phyloP scores from a whole-genome alignment of 306 rosid genomes.

The Quercus bicolor region DNA sequence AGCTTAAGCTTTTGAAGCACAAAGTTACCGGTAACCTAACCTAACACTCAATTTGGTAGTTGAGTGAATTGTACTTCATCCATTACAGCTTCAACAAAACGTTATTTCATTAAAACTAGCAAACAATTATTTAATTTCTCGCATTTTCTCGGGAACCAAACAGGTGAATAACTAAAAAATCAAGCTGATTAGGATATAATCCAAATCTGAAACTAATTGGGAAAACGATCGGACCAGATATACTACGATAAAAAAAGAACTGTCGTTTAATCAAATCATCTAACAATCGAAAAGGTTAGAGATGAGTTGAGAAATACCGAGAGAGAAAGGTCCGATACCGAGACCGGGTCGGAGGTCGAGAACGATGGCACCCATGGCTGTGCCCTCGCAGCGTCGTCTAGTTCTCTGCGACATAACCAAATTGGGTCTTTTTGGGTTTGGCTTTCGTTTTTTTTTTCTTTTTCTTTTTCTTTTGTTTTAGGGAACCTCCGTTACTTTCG shows the following conservation, averaged over 20 bases:
- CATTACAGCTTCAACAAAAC: neutral
- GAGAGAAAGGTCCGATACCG: conserved; percentile 85
- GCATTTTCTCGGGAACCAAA: neutral
- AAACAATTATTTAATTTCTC: neutral
- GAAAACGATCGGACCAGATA: neutral
- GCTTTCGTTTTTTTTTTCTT: neutral
- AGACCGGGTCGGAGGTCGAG: conserved; percentile 94
- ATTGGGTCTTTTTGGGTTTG: neutral
- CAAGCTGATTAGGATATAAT: neutral
- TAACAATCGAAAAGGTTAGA: neutral
- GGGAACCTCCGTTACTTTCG: conserved; percentile 40
- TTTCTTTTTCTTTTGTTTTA: neutral
- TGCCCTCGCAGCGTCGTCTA: conserved; percentile 94
- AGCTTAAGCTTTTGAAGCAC: neutral
- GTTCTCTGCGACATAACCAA: conserved; percentile 67
- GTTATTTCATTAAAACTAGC: neutral
- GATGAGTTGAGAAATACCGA: conserved; percentile 41
- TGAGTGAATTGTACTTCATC: neutral
- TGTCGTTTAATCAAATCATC: neutral
- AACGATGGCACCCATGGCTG: conserved; percentile 96
- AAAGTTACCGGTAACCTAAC: neutral
- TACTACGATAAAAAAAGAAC: neutral
- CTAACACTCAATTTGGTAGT: neutral
- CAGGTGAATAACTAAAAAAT: neutral
- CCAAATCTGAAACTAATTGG: neutral